These are phyloP conservation scores for Musa beccarii DNA, from an alignment of 176 grass and related monocot species.

Conservation along the genomic window DNA sequence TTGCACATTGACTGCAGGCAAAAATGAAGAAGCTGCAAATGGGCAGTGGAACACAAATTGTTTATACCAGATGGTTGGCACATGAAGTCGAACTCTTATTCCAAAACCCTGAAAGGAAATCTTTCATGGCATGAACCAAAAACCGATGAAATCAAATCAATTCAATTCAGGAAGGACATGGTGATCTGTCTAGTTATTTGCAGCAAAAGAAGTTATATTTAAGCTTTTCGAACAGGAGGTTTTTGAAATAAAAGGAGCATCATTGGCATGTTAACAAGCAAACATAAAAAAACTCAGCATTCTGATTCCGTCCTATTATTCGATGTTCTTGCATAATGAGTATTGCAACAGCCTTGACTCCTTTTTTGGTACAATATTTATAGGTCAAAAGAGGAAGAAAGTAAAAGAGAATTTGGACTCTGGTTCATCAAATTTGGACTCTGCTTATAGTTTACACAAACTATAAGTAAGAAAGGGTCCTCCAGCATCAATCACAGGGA, in stretches of 20 bases:
- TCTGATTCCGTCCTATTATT: neutral
- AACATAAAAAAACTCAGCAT: neutral
- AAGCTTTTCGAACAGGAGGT: neutral
- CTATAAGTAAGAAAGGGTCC: conserved; percentile 63
- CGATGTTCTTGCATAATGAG: neutral
- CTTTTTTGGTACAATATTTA: conserved; percentile 12
- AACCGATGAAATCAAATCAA: conserved; percentile 65
- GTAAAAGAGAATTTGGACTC: conserved; percentile 91
- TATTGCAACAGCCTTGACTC: neutral
- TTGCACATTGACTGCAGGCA: conserved; percentile 35
- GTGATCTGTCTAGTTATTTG: conserved; percentile 38
- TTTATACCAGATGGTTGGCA: conserved; percentile 98
- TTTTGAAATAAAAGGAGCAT: neutral
- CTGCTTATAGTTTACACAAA: conserved; percentile 55
- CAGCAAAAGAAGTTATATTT: conserved; percentile 12
- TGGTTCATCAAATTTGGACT: conserved; percentile 64
- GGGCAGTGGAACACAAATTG: conserved; percentile 52
- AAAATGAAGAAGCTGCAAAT: conserved; percentile 84
- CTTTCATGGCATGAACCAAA: conserved; percentile 77
- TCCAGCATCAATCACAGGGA: conserved; percentile 74
- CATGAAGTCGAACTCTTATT: conserved; percentile 94
- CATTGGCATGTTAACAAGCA: neutral
- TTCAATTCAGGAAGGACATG: conserved; percentile 68
- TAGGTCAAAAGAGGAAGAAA: conserved; percentile 90
- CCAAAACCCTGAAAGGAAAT: conserved; percentile 99